Evolutionary conservation across 2,329 filamentous ascomycete species (phyloP).

Genomic region (Sclerotinia minor): DNA sequence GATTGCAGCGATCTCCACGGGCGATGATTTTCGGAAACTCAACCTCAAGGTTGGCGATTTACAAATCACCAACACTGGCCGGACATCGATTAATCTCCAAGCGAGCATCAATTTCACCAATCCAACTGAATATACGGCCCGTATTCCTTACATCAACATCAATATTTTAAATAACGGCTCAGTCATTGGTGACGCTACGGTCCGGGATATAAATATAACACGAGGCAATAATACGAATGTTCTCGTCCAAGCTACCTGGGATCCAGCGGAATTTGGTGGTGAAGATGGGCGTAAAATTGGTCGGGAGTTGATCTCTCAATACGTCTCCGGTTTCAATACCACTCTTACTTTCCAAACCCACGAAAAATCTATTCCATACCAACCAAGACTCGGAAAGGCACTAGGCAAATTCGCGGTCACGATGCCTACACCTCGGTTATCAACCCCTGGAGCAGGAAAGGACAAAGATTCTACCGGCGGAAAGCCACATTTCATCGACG

Average conservation of each 20-base stretch:
- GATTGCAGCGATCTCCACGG: slow-evolving; percentile 58
- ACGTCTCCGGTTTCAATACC: slow-evolving; percentile 84
- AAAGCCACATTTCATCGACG: slow-evolving; percentile 71
- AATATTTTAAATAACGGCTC: slow-evolving; percentile 73
- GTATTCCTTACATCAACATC: slow-evolving; percentile 77
- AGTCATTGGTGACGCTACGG: slow-evolving; percentile 72
- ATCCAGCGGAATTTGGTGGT: slow-evolving; percentile 65
- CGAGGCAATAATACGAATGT: slow-evolving; percentile 73
- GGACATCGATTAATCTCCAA: slow-evolving; percentile 68
- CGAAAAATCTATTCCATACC: slow-evolving; percentile 67
- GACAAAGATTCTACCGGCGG: slow-evolving; percentile 46
- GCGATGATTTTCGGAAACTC: slow-evolving; percentile 48
- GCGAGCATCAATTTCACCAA: slow-evolving; percentile 83
- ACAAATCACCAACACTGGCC: slow-evolving; percentile 69
- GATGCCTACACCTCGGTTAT: slow-evolving; percentile 68
- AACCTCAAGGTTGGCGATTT: slow-evolving; percentile 70
- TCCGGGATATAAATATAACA: slow-evolving; percentile 61
- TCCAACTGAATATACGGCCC: slow-evolving; percentile 81
- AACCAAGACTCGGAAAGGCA: slow-evolving; percentile 70
- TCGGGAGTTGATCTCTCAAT: slow-evolving; percentile 75
- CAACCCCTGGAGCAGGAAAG: slow-evolving; percentile 48
- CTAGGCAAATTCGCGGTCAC: slow-evolving; percentile 72
- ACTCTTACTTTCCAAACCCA: slow-evolving; percentile 74
- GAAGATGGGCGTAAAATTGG: slow-evolving; percentile 61
- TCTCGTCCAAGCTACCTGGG: slow-evolving; percentile 69